Conservation (phyloP, 2,329 filamentous ascomycete species). For the Fusarium sp. region DNA sequence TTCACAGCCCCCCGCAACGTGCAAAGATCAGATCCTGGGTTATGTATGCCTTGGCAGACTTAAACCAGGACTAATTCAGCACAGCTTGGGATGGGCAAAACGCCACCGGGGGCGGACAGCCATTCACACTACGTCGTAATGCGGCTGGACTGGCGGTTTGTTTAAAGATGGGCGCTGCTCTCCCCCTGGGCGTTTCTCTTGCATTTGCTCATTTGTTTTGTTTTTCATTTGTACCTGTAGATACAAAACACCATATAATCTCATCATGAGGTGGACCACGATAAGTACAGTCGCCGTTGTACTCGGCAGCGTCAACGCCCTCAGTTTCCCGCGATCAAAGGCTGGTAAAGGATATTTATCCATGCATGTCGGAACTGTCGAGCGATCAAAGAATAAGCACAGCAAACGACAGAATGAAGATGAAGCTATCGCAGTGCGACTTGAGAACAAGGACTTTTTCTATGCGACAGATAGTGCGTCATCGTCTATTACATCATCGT, state of each 20-base stretch:
- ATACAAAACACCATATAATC: conserved; percentile 14
- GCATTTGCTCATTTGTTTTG: neutral
- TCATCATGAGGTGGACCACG: conserved; percentile 44
- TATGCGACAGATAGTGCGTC: conserved; percentile 55
- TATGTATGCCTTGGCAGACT: conserved; percentile 4
- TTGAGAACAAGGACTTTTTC: conserved; percentile 55
- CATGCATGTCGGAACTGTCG: conserved; percentile 51
- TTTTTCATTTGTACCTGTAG: neutral
- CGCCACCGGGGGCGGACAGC: conserved; percentile 11
- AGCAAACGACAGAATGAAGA: conserved; percentile 36
- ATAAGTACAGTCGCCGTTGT: conserved; percentile 28
- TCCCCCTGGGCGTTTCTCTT: neutral
- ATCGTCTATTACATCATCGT: conserved; percentile 7
- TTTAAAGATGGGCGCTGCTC: conserved; percentile 21
- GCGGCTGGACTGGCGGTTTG: neutral
- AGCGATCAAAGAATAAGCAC: conserved; percentile 44
- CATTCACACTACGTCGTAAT: conserved; percentile 1
- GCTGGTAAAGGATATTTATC: conserved; percentile 54
- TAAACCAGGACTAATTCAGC: conserved; percentile 13
- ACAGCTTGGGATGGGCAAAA: conserved; percentile 16
- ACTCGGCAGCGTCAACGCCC: conserved; percentile 34
- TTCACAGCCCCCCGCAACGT: neutral
- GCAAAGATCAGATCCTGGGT: conserved; percentile 4
- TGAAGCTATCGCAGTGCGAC: conserved; percentile 46
- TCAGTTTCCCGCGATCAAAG: conserved; percentile 47